Evolutionary conservation across 139 green algal genomes (phyloP).

Genomic region (Chlorella sorokiniana): DNA sequence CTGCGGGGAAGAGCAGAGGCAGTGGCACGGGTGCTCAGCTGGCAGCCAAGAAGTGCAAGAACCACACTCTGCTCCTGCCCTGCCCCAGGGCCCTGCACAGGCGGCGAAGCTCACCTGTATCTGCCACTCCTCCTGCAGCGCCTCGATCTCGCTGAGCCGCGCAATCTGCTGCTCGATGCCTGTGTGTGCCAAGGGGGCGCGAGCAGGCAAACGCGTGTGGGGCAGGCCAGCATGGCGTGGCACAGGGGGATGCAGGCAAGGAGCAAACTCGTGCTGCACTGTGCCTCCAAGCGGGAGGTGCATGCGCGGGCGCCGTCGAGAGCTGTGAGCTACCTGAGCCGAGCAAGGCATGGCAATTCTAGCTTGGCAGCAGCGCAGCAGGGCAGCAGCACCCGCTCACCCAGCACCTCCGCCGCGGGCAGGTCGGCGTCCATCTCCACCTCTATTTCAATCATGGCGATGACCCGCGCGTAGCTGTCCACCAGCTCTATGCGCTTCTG

Average conservation of each 20-base stretch:
- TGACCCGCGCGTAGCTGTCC: slow-evolving; percentile 78
- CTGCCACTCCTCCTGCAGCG: slow-evolving; percentile 75
- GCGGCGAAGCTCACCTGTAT: not conserved
- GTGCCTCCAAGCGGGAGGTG: no score
- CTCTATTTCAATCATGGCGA: slow-evolving; percentile 91
- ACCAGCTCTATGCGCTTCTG: slow-evolving; percentile 70
- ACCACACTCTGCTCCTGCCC: not conserved
- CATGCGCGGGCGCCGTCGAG: not conserved
- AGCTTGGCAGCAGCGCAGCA: not conserved
- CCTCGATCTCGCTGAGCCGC: slow-evolving; percentile 79
- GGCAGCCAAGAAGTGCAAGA: not conserved
- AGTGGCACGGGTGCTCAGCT: not conserved
- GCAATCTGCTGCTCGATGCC: slow-evolving; percentile 80
- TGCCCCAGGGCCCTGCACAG: not conserved
- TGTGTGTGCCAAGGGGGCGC: not conserved
- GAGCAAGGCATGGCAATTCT: not conserved
- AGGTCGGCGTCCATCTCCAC: slow-evolving; percentile 82
- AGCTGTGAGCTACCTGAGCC: not conserved
- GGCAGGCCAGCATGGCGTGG: not conserved
- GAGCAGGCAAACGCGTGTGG: not conserved
- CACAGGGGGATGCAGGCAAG: not conserved
- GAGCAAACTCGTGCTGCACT: no score
- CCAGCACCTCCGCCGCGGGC: slow-evolving; percentile 26
- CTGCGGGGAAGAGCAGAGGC: slow-evolving; percentile 41
- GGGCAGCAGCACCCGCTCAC: not conserved